Base-by-base conservation (phyloP, 2,329 filamentous ascomycete genomes). In the Alternaria arbusti region DNA sequence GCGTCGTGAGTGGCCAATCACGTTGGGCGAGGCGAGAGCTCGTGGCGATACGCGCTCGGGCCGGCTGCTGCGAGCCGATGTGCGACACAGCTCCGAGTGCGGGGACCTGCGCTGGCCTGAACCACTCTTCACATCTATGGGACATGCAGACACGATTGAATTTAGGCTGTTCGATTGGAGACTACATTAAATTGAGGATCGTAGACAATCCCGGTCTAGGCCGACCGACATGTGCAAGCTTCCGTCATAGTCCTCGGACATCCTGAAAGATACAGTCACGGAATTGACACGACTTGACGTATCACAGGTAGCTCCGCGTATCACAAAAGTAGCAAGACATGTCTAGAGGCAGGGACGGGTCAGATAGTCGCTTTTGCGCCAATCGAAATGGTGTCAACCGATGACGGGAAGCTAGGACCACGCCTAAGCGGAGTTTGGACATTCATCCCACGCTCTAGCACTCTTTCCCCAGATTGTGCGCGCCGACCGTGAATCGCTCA, bases 381-480 rank as follows among this genome's bases (percentile, higher is more conserved):
- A 54, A 51, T 51, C 44, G 43, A 51, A 54, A 46, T 51, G 58
- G 62, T 66, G 68, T 73, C 69, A 62, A 73, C 70, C 32, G 55
- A 65, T 40, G 43, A 47, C 44, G 40, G 54, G 63, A 60, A 71
- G 70, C 73, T 74, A 58, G 64, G 70, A 57, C 61, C 63, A 59
- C 15, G 45, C 46, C 63, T 61, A 68, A 44, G 49, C 63, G 50
- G 51, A 26, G 54, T 63, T 66, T 61, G 57, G 61, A 55, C 30
- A 59, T 59, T 28, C 70, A 72, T 76, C 74, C 74, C 74, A 74
- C 76, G 70, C 65, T 66, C 60, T 28, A 50, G 50, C 44, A 32
- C 47, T 59, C 54, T 64, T 75, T 76, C 73, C 70, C 74, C 74
- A 72, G 74, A 70, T 70, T 71, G 69, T 67, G 69, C 66, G 66